Conservation (phyloP, 176 grass and related monocot genomes). For the Bothriochloa decipiens region DNA sequence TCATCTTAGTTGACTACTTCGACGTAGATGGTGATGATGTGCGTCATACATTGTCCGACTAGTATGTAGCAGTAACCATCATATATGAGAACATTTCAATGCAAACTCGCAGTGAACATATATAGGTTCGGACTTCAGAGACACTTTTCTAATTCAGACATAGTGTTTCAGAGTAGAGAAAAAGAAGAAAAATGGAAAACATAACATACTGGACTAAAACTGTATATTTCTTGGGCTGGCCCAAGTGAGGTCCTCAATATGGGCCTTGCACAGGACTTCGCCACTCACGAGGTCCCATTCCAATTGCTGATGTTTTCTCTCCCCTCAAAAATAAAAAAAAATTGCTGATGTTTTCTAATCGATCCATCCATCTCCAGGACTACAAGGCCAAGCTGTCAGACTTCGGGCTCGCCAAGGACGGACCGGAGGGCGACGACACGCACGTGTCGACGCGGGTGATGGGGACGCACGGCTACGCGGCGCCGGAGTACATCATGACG, state of each 20-base stretch:
- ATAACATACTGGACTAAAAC: background rate
- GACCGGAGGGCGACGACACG: constrained; percentile 80
- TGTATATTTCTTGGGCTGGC: background rate
- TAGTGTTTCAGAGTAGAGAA: too few species aligned
- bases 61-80: background rate
- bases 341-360: too few species aligned
- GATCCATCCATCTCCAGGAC: constrained; percentile 48
- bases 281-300: too few species aligned
- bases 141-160: too few species aligned
- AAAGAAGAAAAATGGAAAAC: background rate
- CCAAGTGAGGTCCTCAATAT: background rate
- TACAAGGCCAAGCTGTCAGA: constrained; percentile 89
- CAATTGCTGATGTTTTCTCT: too few species aligned
- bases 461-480: constrained; percentile 89
- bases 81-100: background rate
- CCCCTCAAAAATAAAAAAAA: too few species aligned
- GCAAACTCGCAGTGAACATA: background rate
- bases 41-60: too few species aligned
- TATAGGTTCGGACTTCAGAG: too few species aligned
- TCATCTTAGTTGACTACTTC: constrained; percentile 1
- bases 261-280: background rate
- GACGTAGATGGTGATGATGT: background rate
- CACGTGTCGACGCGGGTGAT: constrained; percentile 92
- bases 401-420: constrained; percentile 92
- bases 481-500: constrained; percentile 98